Evolutionary conservation across 371 early-diverging fungal species (phyloP).

Genomic region (Funneliformis caledonium): DNA sequence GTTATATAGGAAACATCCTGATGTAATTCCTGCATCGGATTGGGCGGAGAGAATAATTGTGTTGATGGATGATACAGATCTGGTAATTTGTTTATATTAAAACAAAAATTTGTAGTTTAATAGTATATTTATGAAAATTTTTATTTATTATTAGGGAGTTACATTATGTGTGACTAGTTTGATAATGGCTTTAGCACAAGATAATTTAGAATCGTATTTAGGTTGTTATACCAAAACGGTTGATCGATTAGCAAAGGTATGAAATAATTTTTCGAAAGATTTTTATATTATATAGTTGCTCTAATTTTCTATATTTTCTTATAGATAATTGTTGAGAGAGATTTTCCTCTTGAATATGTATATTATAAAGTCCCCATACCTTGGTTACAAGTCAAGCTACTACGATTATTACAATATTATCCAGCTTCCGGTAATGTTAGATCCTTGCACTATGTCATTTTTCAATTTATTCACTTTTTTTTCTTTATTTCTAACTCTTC

Average conservation of each 20-base stretch:
- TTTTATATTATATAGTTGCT: conserved; percentile 11
- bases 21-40: conserved; percentile 83
- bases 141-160: conserved; percentile 70
- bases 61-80: conserved; percentile 85
- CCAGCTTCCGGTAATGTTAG: conserved; percentile 76
- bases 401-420: conserved; percentile 93
- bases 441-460: neutral
- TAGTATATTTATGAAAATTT: neutral
- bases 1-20: conserved; percentile 88
- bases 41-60: conserved; percentile 87
- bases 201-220: conserved; percentile 79
- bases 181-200: conserved; percentile 87
- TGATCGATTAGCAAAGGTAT: conserved; percentile 77
- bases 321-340: conserved; percentile 85
- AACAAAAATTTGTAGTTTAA: neutral
- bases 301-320: neutral
- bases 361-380: conserved; percentile 98
- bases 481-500: neutral
- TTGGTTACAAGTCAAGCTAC: conserved; percentile 96
- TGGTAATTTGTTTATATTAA: conserved; percentile 56
- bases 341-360: conserved; percentile 83
- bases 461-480: neutral
- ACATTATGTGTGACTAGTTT: conserved; percentile 83
- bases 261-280: neutral
- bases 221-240: conserved; percentile 80